Percentiles rank a stretch among this genome's conserved stretches.
Conservation (phyloP, 2,329 filamentous ascomycete genomes). For the Ophiostoma triangulosporum region DNA sequence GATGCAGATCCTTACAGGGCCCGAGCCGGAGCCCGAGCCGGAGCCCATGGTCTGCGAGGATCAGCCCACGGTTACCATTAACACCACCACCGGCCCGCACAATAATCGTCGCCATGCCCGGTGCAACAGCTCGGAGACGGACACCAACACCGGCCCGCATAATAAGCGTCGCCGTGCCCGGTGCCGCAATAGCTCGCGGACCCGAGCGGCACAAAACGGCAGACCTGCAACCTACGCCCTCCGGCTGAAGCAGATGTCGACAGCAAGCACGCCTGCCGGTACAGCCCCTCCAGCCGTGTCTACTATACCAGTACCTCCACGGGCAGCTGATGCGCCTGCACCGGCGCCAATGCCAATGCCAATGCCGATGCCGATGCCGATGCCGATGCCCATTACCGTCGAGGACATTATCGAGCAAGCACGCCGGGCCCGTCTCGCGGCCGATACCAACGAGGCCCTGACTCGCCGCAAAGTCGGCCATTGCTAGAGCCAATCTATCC, state of each 20-base stretch:
- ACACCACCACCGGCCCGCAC: background rate
- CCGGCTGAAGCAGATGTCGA: background rate
- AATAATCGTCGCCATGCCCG: background rate
- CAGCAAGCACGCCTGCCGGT: background rate
- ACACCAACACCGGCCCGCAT: background rate
- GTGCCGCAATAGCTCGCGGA: background rate
- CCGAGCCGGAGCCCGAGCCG: background rate
- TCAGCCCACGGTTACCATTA: background rate
- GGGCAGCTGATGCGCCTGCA: background rate
- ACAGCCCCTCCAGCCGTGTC: no score
- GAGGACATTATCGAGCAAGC: constrained; percentile 35
- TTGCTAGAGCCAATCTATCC: background rate
- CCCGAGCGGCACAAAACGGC: background rate
- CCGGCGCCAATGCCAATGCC: background rate
- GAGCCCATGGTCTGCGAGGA: background rate
- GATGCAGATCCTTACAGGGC: background rate
- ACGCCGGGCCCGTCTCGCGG: constrained; percentile 23
- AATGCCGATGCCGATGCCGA: background rate
- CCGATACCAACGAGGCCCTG: constrained; percentile 31
- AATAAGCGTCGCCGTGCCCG: background rate
- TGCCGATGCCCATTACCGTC: constrained; percentile 23
- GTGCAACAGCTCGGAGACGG: background rate
- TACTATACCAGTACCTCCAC: no score
- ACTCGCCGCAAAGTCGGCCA: constrained; percentile 31
- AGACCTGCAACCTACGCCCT: background rate